phyloP scores from a whole-genome alignment of 2,329 filamentous ascomycete genomes.

The Nemania bipapillata region DNA sequence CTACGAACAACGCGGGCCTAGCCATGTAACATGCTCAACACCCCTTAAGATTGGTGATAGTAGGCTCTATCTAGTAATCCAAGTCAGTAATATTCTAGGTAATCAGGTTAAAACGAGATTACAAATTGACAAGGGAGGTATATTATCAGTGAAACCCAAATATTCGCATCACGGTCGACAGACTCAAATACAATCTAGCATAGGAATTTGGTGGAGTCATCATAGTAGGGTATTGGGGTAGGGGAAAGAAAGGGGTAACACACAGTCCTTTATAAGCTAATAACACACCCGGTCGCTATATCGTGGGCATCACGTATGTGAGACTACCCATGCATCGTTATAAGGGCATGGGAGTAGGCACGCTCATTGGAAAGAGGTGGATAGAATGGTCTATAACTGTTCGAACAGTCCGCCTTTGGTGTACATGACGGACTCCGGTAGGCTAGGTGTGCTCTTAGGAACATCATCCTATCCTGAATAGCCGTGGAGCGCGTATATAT shows the following conservation, averaged over 20 bases:
- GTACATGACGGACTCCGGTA: background rate
- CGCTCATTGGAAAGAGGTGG: background rate
- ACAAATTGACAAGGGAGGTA: background rate
- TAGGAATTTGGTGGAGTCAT: slow-evolving; percentile 55
- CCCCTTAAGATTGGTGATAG: background rate
- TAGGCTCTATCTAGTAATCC: background rate
- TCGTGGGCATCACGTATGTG: background rate
- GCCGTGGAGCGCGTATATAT: background rate
- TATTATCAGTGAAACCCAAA: slow-evolving; percentile 46
- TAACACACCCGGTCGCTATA: background rate
- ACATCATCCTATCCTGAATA: background rate
- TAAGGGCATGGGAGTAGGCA: background rate
- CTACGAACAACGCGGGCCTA: background rate
- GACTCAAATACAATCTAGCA: slow-evolving; percentile 63
- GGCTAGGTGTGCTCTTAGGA: background rate
- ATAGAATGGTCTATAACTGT: background rate
- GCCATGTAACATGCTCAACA: background rate
- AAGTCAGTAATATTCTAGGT: slow-evolving; percentile 8
- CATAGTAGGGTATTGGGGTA: slow-evolving; percentile 44
- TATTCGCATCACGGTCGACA: slow-evolving; percentile 49
- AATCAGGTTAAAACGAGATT: background rate
- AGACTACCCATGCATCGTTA: background rate
- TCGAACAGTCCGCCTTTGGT: background rate
- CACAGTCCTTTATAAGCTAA: slow-evolving; percentile 9
- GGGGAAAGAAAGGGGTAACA: slow-evolving; percentile 21